Conservation (phyloP, 257 asterid genomes). For the Gentiana straminea region DNA sequence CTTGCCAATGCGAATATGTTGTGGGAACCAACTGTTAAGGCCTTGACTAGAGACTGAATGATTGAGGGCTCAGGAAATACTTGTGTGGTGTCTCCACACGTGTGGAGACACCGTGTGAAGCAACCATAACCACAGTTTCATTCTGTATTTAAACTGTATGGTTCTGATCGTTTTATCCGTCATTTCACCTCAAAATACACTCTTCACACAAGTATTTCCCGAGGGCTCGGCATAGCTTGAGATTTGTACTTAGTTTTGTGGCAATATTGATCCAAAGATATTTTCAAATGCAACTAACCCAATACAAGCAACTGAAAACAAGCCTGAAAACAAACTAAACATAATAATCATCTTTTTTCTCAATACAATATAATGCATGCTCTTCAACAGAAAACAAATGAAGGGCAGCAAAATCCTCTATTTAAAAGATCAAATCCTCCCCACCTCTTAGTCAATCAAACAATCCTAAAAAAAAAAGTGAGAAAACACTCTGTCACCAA, state of each 20-base stretch:
- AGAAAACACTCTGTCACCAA: not conserved
- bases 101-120: no score
- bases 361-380: not conserved
- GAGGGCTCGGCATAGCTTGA: no score
- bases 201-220: not conserved
- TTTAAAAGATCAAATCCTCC: not conserved
- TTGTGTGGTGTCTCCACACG: no score
- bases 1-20: no score
- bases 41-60: no score
- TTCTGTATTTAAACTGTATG: no score
- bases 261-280: not conserved
- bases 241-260: no score
- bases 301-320: not conserved
- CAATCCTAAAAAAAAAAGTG: slow-evolving; percentile 8
- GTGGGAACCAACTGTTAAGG: no score
- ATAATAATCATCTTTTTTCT: not conserved
- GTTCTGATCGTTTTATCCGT: no score
- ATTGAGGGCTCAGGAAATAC: no score
- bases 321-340: not conserved
- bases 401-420: not conserved
- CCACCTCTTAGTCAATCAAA: not conserved
- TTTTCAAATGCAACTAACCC: not conserved
- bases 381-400: not conserved
- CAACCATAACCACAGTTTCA: no score
- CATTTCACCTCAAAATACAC: no score